Base-by-base conservation (phyloP, 345 rosid species). In the Bruguiera parviflora region DNA sequence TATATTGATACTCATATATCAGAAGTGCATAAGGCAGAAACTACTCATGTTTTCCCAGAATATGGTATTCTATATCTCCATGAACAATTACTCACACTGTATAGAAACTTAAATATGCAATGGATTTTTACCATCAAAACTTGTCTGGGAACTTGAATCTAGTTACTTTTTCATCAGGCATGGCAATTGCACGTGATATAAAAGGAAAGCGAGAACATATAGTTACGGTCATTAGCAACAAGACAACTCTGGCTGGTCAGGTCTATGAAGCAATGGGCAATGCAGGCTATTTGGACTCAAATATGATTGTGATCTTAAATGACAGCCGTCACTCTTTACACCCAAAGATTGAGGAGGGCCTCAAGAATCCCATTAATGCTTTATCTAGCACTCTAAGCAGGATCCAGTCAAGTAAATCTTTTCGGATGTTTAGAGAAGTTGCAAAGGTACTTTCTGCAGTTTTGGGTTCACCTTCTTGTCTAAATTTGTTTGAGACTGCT, bases 221-320 rank as follows among this genome's bases (percentile, higher is more conserved):
- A 46, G 87, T 91, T 16, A 81, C 91, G 21, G 87, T 94, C 70
- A 94, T 94, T 24, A 83, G 90, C 84, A 91, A 88, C 70, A 86
- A 78, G 69, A 83, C 97, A 75, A 87, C 92, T 32, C 82, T 88
- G 85, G 90, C 97, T 18, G 98, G 98, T 72, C 98, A 91, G 87
- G 90, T 86, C 46, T 94, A 88, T 60, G 98, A 94, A 81, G 95
- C 98, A 49, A 94, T 94, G 97, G 83, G 91, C 78, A 94, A 89
- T 84, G 91, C 96, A 8, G 97, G 98, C 63, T 89, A 91, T 79
- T 80, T 94, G 84, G 91, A 94, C 74, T 87, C 96, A 43, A 82
- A 91, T 72, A 85, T 91, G 92, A 84, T 94, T 60, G 96, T 94
- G 65, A 94, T 91, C 67, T 80, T 94, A 63, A 93, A 94, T 78